Evolutionary conservation across 108 stramenopile genomes (phyloP), one percentile per base, ranked within the genome.

Genomic region (Fistulifera solaris): DNA sequence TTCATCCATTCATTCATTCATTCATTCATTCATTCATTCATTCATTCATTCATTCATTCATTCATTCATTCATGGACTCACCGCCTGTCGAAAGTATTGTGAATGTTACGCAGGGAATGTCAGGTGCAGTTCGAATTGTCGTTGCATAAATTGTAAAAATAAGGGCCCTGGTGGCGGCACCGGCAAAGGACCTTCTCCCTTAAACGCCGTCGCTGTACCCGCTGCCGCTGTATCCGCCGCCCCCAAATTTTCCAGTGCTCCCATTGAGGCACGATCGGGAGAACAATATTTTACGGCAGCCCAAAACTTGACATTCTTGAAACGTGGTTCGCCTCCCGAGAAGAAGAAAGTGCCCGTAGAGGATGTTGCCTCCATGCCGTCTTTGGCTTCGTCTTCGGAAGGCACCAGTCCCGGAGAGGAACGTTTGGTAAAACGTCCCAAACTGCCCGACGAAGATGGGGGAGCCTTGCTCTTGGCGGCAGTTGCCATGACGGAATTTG

Each of bases 71-170:
- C n/a, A n/a, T n/a, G n/a, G n/a, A n/a, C n/a, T n/a, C n/a, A n/a
- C n/a, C n/a, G n/a, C n/a, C n/a, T n/a, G n/a, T n/a, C n/a, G n/a
- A n/a, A n/a, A 88, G 56, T 90, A 93, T 50, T 98, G 97, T 66
- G 97, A 96, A 60, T 98, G 97, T 59, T 96, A 85, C 63, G 72
- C 85, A 21, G 93, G 83, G 16, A 71, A 70, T 42, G 82, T 82
- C 18, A 75, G 78, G 25, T 98, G 97, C 56, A 80, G 73, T 31
- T 40, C 67, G 1, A 94, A 80, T 60, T 97, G 98, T 65, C 85
- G 93, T 38, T 97, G 98, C 70, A 61, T 63, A 11, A 92, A 87
- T 24, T 98, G 98, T 67, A 87, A 94, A 66, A 97, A 98, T 61
- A 58, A 56, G 48, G 67, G 63, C 22, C 27, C 24, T 26, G 77